Evolutionary conservation across 73 alveolate genomes (phyloP).

Genomic region (Stentor roeselii): DNA sequence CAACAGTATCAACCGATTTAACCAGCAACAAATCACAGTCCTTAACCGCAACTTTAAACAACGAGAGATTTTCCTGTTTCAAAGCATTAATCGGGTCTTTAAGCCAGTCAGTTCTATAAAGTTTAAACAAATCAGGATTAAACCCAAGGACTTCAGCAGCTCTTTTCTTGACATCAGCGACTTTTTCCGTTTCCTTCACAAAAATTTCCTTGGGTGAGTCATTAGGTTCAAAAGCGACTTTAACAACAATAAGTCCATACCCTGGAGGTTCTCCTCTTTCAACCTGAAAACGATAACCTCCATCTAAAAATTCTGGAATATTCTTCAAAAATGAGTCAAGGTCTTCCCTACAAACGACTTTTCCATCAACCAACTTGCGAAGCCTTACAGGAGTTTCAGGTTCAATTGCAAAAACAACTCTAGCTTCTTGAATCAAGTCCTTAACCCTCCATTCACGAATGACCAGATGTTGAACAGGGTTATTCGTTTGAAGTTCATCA

Average conservation of each 20-base stretch:
- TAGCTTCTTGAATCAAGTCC: conserved; percentile 21
- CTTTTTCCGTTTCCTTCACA: conserved; percentile 49
- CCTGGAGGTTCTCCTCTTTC: conserved; percentile 73
- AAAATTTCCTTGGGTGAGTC: conserved; percentile 33
- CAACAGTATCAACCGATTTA: conserved; percentile 9
- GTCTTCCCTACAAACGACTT: conserved; percentile 52
- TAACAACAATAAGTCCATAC: conserved; percentile 50
- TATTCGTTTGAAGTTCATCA: not conserved
- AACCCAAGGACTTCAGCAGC: conserved; percentile 53
- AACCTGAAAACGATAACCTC: conserved; percentile 53
- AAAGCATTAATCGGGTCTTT: conserved; percentile 60
- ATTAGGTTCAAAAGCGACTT: conserved; percentile 28
- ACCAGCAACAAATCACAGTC: conserved; percentile 3
- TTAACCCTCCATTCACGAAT: conserved; percentile 32
- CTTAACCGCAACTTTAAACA: not conserved
- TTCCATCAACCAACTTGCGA: conserved; percentile 39
- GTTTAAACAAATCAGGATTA: conserved; percentile 39
- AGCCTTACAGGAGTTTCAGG: conserved; percentile 42
- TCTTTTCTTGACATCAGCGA: conserved; percentile 43
- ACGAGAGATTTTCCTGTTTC: conserved; percentile 40
- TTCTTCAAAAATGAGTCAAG: conserved; percentile 35
- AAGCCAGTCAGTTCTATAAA: conserved; percentile 60
- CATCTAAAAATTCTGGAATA: conserved; percentile 29
- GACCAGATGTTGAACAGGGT: not conserved
- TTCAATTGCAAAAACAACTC: conserved; percentile 10